Base-by-base conservation (phyloP, 2,329 filamentous ascomycete genomes). In the Elsinoe arachidis region DNA sequence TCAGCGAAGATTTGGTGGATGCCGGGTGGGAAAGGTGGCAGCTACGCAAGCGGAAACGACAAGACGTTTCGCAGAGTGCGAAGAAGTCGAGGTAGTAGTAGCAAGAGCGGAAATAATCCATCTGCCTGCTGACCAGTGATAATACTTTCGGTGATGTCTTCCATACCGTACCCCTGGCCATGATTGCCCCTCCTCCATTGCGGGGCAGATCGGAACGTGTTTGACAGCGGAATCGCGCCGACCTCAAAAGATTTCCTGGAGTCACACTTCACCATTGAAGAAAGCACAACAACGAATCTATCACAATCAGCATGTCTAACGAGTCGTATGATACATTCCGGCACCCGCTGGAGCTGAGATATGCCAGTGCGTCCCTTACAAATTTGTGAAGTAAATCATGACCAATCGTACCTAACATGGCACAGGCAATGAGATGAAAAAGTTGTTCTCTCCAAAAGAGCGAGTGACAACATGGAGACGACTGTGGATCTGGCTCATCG, bases 21-120 rank as follows among this genome's bases (percentile, higher is more conserved):
- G 86, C 90, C 41, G 93, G 93, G 1, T 99, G 92, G 92, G 88
- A 91, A 73, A 86, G 88, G 69, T 97, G 91, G 90, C 85, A 92
- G 70, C 76, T 77, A 51, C 70, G 73, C 57, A 73, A 73, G 59
- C 72, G 69, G 58, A 73, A 66, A 63, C 63, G 59, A 34, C 59
- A 52, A 21, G 47, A 59, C 19, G 55, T 60, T 19, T 7, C 55
- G 17, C 15, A 51, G 7, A 39, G 38, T 41, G 62, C 59, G 56
- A 66, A 64, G 59, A 55, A 53, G 49, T 37, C 46, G n/a, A 60
- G 56, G 41, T 64, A 56, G 52, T 5, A 6, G 5, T 26, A n/a
- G 14, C n/a, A 15, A 6, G 14, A 51, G 2, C n/a, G 26, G 19
- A 19, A 33, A 15, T 26, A 38, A 15, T 12, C 9, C 23, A 26